Evolutionary conservation across 768 basidiomycete genomes (phyloP).

Genomic region (Xanthoconium stramineum): DNA sequence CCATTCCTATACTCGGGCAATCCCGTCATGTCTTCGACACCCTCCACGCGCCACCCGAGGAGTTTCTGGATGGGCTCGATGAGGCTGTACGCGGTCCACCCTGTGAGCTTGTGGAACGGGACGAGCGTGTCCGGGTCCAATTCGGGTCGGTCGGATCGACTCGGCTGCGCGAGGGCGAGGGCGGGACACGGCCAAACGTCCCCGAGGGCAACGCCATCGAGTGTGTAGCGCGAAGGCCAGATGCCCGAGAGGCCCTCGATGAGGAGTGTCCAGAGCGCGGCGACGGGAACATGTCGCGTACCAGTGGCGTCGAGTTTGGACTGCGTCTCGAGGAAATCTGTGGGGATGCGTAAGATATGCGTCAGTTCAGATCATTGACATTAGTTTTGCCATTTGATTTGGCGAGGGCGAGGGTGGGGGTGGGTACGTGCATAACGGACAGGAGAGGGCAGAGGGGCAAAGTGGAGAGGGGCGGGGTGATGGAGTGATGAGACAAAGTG

Average conservation of each 20-base stretch:
- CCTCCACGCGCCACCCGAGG: constrained; percentile 79
- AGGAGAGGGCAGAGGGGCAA: not conserved
- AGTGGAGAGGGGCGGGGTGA: not conserved
- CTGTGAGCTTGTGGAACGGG: constrained; percentile 94
- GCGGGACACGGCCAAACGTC: constrained; percentile 90
- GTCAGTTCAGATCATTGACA: not conserved
- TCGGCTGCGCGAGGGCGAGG: constrained; percentile 34
- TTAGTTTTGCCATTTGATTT: too few species aligned
- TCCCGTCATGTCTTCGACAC: constrained; percentile 83
- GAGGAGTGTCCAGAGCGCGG: constrained; percentile 77
- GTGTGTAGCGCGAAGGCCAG: constrained; percentile 76
- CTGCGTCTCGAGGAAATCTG: constrained; percentile 68
- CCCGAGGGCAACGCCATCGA: constrained; percentile 73
- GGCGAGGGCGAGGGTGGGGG: too few species aligned
- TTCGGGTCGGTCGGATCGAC: constrained; percentile 28
- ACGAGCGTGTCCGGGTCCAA: constrained; percentile 63
- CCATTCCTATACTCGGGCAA: constrained; percentile 96
- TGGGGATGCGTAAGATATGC: not conserved
- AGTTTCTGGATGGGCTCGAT: constrained; percentile 78
- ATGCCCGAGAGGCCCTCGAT: constrained; percentile 81
- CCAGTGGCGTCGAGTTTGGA: constrained; percentile 39
- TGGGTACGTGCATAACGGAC: too few species aligned
- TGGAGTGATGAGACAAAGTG: not conserved
- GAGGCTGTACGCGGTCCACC: constrained; percentile 91
- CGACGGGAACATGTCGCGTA: constrained; percentile 57